phyloP scores from a whole-genome alignment of 805 yeast species.

The Metschnikowia cubensis region DNA sequence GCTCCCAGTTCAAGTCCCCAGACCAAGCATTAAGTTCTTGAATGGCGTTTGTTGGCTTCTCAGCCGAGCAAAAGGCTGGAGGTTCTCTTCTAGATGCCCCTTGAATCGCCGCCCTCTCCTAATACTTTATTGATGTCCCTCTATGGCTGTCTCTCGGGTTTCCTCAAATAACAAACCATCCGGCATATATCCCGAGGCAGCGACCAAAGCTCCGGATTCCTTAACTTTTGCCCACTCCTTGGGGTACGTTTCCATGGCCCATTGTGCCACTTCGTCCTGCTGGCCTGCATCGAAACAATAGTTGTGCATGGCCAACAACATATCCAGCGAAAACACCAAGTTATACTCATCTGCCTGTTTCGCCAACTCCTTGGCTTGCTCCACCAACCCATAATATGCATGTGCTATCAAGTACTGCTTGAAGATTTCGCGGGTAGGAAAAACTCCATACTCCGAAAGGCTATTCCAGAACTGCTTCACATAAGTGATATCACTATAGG shows the following conservation, averaged over 20 bases:
- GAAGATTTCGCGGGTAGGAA: conserved; percentile 50
- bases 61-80: conserved; percentile 12
- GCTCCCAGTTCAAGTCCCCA: conserved; percentile 47
- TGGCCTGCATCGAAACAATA: conserved; percentile 32
- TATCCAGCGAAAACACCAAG: conserved; percentile 39
- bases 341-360: conserved; percentile 47
- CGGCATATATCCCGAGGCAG: conserved; percentile 29
- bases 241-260: conserved; percentile 30
- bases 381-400: conserved; percentile 59
- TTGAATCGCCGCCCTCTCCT: no score
- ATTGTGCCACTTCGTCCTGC: conserved; percentile 28
- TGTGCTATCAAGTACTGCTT: conserved; percentile 65
- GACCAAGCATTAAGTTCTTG: conserved; percentile 21
- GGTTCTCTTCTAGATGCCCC: conserved; percentile 1
- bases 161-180: conserved; percentile 26
- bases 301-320: conserved; percentile 46
- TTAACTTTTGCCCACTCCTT: conserved; percentile 27
- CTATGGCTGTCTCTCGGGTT: background rate
- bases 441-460: conserved; percentile 48
- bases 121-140: no score
- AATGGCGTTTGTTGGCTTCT: conserved; percentile 17
- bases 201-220: conserved; percentile 23
- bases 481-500: conserved; percentile 50
- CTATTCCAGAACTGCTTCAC: conserved; percentile 62
- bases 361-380: conserved; percentile 51